Evolutionary conservation across 176 grass and related monocot species (phyloP).

Genomic region (Oryza officinalis): DNA sequence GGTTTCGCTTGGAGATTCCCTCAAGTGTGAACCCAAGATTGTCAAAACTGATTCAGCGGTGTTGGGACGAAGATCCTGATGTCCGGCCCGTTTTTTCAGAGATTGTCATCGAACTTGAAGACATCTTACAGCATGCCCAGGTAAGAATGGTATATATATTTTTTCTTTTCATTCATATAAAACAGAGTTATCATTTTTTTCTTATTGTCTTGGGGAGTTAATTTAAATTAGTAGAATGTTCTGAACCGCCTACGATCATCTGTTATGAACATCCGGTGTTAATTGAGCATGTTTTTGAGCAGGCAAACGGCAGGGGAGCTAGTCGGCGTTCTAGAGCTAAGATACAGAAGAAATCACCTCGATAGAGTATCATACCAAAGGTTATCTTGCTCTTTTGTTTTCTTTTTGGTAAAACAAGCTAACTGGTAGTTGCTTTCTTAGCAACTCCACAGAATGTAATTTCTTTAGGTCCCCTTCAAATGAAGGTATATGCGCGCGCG

Average conservation of each 20-base stretch:
- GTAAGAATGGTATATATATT: conserved; percentile 1
- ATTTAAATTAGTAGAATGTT: too few relatives aligned
- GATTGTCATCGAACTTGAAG: conserved; percentile 64
- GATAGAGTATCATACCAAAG: neutral
- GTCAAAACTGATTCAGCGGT: conserved; percentile 52
- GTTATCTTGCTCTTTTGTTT: neutral
- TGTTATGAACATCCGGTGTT: neutral
- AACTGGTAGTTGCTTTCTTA: neutral
- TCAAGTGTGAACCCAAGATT: conserved; percentile 50
- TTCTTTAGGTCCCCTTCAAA: neutral
- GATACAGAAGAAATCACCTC: conserved; percentile 65
- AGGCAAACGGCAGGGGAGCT: conserved; percentile 35
- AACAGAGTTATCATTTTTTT: too few relatives aligned
- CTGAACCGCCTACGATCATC: too few relatives aligned
- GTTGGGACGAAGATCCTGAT: conserved; percentile 67
- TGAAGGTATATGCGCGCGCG: neutral
- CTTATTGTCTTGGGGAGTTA: too few relatives aligned
- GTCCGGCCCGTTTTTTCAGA: conserved; percentile 59
- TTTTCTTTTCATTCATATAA: neutral
- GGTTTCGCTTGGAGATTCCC: conserved; percentile 69
- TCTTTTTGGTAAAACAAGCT: neutral
- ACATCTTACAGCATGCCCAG: conserved; percentile 60
- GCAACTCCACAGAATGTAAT: neutral
- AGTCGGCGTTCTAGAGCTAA: conserved; percentile 48
- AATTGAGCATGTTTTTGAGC: conserved; percentile 21